Conservation (phyloP, 768 basidiomycete species). For the Trametes sanguinea region DNA sequence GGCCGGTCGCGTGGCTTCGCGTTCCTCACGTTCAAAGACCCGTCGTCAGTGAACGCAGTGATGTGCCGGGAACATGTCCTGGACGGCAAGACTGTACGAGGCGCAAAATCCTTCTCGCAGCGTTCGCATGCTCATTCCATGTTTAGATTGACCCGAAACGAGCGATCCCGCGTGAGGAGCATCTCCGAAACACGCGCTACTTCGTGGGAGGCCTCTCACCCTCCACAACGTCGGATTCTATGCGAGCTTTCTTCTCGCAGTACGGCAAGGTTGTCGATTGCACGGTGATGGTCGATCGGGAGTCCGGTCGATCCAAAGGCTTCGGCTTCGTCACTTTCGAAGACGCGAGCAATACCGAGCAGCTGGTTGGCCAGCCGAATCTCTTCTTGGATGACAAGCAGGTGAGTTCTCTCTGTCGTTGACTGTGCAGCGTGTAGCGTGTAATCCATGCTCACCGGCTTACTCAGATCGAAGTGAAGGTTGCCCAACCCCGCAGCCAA, state of each 20-base stretch:
- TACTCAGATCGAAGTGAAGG: slow-evolving; percentile 88
- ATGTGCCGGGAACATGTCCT: slow-evolving; percentile 92
- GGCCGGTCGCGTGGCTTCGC: slow-evolving; percentile 96
- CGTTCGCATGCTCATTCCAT: background rate
- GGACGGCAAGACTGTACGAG: slow-evolving; percentile 93
- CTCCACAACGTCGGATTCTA: slow-evolving; percentile 86
- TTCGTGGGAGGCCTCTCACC: slow-evolving; percentile 94
- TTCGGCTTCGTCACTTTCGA: slow-evolving; percentile 97
- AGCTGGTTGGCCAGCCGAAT: slow-evolving; percentile 78
- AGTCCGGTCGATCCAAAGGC: slow-evolving; percentile 90
- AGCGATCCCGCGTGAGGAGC: slow-evolving; percentile 94
- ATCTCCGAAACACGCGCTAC: slow-evolving; percentile 86
- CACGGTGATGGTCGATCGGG: slow-evolving; percentile 96
- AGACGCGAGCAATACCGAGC: slow-evolving; percentile 78
- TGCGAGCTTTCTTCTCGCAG: slow-evolving; percentile 89
- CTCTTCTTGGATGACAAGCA: slow-evolving; percentile 91
- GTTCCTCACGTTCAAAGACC: slow-evolving; percentile 92
- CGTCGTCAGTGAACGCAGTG: slow-evolving; percentile 88
- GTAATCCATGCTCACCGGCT: background rate
- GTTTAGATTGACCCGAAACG: slow-evolving; percentile 95
- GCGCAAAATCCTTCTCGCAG: background rate
- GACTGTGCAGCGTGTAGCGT: background rate
- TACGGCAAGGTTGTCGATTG: slow-evolving; percentile 96
- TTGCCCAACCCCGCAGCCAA: slow-evolving; percentile 86
- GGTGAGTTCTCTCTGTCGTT: slow-evolving; percentile 47